Percentiles rank a stretch among this genome's conserved stretches.
phyloP scores from a whole-genome alignment of 805 yeast genomes.

The Lachancea kluyveri region DNA sequence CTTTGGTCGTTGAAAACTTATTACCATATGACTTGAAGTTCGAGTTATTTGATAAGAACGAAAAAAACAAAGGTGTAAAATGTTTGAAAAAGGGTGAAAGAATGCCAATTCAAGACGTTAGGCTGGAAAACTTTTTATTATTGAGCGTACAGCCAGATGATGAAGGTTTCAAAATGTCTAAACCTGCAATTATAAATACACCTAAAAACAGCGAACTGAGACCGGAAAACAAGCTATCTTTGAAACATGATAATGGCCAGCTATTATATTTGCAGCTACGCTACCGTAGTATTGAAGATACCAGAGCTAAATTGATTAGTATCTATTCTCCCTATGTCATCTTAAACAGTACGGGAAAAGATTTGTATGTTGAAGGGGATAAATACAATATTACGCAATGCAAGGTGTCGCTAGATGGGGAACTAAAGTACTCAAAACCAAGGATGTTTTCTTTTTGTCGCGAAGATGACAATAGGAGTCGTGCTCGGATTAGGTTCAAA shows the following conservation, averaged over 20 bases:
- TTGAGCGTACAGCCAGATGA: conserved; percentile 61
- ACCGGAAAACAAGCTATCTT: conserved; percentile 45
- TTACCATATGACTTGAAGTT: conserved; percentile 77
- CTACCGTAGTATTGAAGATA: conserved; percentile 46
- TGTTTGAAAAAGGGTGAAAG: conserved; percentile 55
- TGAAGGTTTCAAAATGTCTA: conserved; percentile 32
- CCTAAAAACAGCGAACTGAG: conserved; percentile 48
- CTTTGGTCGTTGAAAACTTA: conserved; percentile 76
- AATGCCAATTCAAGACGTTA: conserved; percentile 75
- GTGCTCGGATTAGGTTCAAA: conserved; percentile 60
- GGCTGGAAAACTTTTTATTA: conserved; percentile 62
- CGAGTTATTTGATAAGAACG: conserved; percentile 68
- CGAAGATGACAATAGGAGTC: conserved; percentile 49
- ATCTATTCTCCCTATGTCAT: conserved; percentile 84
- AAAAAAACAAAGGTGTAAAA: conserved; percentile 61
- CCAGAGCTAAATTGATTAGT: conserved; percentile 52
- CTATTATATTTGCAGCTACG: conserved; percentile 55
- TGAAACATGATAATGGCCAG: conserved; percentile 63
- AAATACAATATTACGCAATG: conserved; percentile 48
- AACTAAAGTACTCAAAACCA: conserved; percentile 42
- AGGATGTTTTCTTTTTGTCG: conserved; percentile 80
- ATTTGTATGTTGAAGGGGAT: conserved; percentile 52
- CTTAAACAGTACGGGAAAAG: conserved; percentile 71
- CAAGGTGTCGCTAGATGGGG: conserved; percentile 27
- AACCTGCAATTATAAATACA: conserved; percentile 37